These are phyloP conservation scores for Rusavskia elegans DNA, from an alignment of 495 filamentous ascomycete species.

Conservation along the genomic window DNA sequence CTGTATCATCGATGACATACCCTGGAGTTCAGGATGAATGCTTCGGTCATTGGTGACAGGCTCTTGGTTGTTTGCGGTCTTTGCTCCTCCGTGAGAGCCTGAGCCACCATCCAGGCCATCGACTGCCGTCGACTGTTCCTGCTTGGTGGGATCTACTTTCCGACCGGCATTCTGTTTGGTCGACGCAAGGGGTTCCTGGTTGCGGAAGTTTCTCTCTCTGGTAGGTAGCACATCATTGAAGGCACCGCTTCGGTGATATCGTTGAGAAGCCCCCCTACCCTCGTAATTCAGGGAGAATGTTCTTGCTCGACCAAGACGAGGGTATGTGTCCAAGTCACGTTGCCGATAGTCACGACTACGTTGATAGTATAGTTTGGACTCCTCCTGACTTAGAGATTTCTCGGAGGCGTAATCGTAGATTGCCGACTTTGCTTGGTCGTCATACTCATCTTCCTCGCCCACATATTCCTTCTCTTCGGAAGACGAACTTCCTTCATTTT, in stretches of 20 bases:
- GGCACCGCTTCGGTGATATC: not conserved
- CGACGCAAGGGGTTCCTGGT: too few relatives aligned
- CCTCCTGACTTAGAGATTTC: constrained; percentile 72
- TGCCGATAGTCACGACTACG: constrained; percentile 33
- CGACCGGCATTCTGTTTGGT: too few relatives aligned
- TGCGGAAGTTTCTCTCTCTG: too few relatives aligned
- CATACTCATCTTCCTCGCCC: constrained; percentile 13
- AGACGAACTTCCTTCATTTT: not conserved
- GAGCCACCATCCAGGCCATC: not conserved
- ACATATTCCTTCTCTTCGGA: constrained; percentile 1
- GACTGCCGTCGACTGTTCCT: too few relatives aligned
- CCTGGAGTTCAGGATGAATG: constrained; percentile 63
- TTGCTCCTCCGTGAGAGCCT: not conserved
- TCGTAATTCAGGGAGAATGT: constrained; percentile 11
- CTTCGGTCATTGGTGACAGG: constrained; percentile 38
- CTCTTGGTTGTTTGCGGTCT: not conserved
- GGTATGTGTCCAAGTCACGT: not conserved
- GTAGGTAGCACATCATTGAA: not conserved
- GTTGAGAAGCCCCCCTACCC: not conserved
- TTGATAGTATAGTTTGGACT: constrained; percentile 88
- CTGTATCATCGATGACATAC: constrained; percentile 78
- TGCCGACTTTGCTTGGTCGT: constrained; percentile 39
- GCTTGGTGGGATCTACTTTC: too few relatives aligned
- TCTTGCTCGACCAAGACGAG: not conserved
- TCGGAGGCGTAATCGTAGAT: constrained; percentile 73